Conservation (phyloP, 139 green algal genomes). For the Chlorella sorokiniana region DNA sequence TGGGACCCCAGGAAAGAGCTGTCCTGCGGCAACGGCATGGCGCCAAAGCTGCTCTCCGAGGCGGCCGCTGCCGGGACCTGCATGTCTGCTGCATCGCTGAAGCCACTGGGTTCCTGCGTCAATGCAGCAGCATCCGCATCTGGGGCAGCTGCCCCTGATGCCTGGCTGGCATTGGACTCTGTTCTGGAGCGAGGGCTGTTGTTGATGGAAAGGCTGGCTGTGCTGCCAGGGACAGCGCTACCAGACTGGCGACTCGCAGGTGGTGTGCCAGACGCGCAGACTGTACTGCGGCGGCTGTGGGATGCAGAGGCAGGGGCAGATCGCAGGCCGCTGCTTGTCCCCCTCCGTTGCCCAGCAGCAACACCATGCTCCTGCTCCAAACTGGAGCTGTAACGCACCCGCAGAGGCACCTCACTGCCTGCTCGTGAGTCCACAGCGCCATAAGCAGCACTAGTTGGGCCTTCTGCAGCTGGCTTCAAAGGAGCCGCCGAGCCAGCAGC, state of each 20-base stretch:
- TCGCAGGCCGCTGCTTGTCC: background rate
- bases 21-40: background rate
- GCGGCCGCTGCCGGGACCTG: background rate
- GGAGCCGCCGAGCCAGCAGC: background rate
- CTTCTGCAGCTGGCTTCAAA: background rate
- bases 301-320: background rate
- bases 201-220: background rate
- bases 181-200: background rate
- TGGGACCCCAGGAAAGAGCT: background rate
- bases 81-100: background rate
- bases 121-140: background rate
- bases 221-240: background rate
- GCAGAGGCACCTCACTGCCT: background rate
- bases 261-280: background rate
- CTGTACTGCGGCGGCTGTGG: background rate
- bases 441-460: background rate
- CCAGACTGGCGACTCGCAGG: background rate
- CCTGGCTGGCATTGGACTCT: too few relatives aligned
- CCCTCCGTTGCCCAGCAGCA: background rate
- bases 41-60: constrained; percentile 13
- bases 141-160: background rate
- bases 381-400: background rate
- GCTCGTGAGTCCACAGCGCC: background rate
- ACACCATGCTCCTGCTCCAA: constrained; percentile 11
- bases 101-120: constrained; percentile 3